Conservation (phyloP, 108 stramenopile species). For the Fistulifera solaris region DNA sequence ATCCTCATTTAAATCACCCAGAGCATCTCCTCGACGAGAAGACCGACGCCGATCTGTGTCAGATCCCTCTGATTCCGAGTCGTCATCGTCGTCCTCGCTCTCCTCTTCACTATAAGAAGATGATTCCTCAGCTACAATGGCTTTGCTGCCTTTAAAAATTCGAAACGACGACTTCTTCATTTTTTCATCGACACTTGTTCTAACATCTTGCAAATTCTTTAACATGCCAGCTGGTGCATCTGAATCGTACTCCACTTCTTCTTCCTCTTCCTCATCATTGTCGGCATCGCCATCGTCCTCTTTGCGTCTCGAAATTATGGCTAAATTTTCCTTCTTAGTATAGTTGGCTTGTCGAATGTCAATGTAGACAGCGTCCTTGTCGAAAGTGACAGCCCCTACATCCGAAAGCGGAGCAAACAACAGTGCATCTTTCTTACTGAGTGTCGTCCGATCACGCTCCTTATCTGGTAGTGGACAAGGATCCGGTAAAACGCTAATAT, state of each 20-base stretch:
- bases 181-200: constrained; percentile 77
- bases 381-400: constrained; percentile 87
- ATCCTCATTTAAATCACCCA: not conserved
- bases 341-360: constrained; percentile 87
- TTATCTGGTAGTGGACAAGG: constrained; percentile 75
- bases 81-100: constrained; percentile 17
- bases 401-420: constrained; percentile 94
- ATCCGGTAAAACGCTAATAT: constrained; percentile 70
- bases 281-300: constrained; percentile 14
- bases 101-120: constrained; percentile 26
- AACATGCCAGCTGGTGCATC: constrained; percentile 68
- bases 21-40: constrained; percentile 8
- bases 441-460: constrained; percentile 59
- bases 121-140: constrained; percentile 42
- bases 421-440: constrained; percentile 83
- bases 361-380: constrained; percentile 97
- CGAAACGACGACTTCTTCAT: constrained; percentile 69
- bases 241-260: constrained; percentile 27
- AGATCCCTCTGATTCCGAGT: not conserved
- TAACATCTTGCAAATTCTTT: constrained; percentile 82
- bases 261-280: constrained; percentile 32
- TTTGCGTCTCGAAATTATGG: constrained; percentile 13
- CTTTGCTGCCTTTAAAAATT: constrained; percentile 75
- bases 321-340: constrained; percentile 74
- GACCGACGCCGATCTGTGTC: not conserved